These are phyloP conservation scores for Pulveroboletus sp. DNA, from an alignment of 1,284 basidiomycete genomes.

Conservation along the genomic window DNA sequence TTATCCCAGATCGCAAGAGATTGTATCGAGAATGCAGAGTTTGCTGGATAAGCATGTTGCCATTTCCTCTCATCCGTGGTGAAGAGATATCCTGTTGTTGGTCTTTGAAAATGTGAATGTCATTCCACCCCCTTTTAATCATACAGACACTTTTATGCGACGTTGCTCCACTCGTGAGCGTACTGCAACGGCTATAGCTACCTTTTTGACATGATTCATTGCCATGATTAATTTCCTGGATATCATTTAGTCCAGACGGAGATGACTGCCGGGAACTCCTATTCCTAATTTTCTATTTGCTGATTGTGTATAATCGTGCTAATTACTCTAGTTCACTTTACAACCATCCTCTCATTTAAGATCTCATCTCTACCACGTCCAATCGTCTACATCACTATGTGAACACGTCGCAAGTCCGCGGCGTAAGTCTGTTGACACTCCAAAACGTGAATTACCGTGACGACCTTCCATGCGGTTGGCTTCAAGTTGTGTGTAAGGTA, in stretches of 20 bases:
- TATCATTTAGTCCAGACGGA: constrained; percentile 13
- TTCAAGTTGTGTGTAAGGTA: no score
- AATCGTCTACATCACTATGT: no score
- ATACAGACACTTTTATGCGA: neutral
- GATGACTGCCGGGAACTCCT: constrained; percentile 24
- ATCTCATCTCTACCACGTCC: neutral
- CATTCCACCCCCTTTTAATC: constrained; percentile 7
- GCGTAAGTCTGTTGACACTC: no score
- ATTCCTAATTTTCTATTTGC: constrained; percentile 3
- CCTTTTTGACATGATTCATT: neutral
- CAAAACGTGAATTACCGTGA: no score
- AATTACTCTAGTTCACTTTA: neutral
- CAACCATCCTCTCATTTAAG: neutral
- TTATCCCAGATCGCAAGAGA: constrained; percentile 70
- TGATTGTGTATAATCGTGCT: neutral
- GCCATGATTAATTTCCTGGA: neutral
- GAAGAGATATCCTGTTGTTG: constrained; percentile 13
- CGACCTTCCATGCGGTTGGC: no score
- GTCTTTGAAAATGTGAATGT: constrained; percentile 16
- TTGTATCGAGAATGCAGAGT: constrained; percentile 66
- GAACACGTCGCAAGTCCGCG: no score
- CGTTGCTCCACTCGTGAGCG: neutral
- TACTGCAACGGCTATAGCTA: neutral
- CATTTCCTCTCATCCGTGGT: constrained; percentile 6
- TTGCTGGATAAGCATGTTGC: constrained; percentile 36